Evolutionary conservation across 2,329 filamentous ascomycete genomes (phyloP).

Genomic region (Aspergillus sp.): DNA sequence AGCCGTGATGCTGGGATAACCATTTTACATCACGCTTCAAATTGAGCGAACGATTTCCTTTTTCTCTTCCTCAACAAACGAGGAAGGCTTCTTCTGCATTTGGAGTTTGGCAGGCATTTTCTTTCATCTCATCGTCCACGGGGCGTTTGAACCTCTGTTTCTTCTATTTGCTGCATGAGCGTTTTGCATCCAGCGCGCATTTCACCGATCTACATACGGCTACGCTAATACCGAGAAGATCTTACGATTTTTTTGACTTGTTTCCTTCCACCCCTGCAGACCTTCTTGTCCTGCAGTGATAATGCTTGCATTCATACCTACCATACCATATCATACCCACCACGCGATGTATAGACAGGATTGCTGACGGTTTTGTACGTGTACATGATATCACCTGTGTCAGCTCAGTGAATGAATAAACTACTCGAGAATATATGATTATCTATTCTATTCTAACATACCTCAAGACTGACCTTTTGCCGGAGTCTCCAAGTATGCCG

Average conservation of each 20-base stretch:
- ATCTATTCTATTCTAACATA: neutral
- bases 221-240: slow-evolving; percentile 15
- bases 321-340: neutral
- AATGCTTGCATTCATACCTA: slow-evolving; percentile 26
- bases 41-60: neutral
- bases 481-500: no score
- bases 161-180: slow-evolving; percentile 15
- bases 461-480: neutral
- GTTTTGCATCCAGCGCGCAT: slow-evolving; percentile 17
- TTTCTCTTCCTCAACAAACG: neutral
- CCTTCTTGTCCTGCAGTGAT: slow-evolving; percentile 14
- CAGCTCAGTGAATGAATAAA: slow-evolving; percentile 1
- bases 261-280: slow-evolving; percentile 16
- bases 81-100: slow-evolving; percentile 14
- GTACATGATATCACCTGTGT: slow-evolving; percentile 36
- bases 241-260: slow-evolving; percentile 9
- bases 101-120: slow-evolving; percentile 17
- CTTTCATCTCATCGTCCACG: slow-evolving; percentile 8
- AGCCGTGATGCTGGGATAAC: slow-evolving; percentile 40
- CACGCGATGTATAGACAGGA: slow-evolving; percentile 28
- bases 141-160: neutral
- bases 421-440: neutral
- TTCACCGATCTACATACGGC: slow-evolving; percentile 18
- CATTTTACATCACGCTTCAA: neutral
- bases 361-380: slow-evolving; percentile 26